Percentiles rank a stretch among this genome's conserved stretches.
Evolutionary conservation across 1,139 yeast species (phyloP).

Genomic region (Sugiyamaella castrensis): DNA sequence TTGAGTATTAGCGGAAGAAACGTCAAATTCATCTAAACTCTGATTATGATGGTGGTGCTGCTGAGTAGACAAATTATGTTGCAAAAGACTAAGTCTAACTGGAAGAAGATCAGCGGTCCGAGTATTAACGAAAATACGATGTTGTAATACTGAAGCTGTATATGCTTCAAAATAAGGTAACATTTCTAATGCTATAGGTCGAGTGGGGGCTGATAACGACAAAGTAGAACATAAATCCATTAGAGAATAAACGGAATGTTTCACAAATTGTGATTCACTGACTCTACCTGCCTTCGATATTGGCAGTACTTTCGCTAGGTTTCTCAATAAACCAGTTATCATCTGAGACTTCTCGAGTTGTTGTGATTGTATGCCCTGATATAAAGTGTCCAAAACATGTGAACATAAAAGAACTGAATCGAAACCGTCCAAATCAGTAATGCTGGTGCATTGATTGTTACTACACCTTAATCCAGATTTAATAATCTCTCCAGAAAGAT

Average conservation of each 20-base stretch:
- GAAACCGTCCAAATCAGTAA: neutral
- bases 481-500: slow-evolving; percentile 10
- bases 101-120: slow-evolving; percentile 8
- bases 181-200: slow-evolving; percentile 6
- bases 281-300: neutral
- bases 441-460: neutral
- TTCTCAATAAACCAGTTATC: neutral
- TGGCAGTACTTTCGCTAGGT: neutral
- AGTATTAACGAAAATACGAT: neutral
- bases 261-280: neutral
- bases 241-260: neutral
- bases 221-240: slow-evolving; percentile 8
- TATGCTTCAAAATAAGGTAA: slow-evolving; percentile 8
- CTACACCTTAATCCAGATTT: neutral
- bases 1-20: too few species aligned
- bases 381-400: neutral
- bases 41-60: neutral
- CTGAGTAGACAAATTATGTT: slow-evolving; percentile 6
- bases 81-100: slow-evolving; percentile 9
- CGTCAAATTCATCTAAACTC: neutral
- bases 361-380: neutral
- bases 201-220: slow-evolving; percentile 1
- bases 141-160: neutral
- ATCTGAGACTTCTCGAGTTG: neutral
- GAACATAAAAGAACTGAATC: slow-evolving; percentile 6